Conservation (phyloP, 495 filamentous ascomycete genomes). For the Neurospora intermedia region DNA sequence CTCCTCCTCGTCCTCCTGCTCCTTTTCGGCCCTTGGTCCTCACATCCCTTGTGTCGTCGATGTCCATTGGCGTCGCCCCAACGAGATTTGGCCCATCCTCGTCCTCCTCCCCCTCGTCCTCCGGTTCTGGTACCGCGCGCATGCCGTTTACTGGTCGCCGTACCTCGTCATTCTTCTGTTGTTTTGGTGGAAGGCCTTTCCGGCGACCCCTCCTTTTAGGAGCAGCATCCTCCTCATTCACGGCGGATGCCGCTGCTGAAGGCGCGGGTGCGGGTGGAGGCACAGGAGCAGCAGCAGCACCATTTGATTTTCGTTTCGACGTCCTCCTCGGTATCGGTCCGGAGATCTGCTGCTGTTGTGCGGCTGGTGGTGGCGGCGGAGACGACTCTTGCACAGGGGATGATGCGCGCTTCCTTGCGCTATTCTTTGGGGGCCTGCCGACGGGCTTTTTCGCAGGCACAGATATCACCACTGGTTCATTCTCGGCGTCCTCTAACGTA, state of each 20-base stretch:
- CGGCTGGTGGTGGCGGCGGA: conserved; percentile 11
- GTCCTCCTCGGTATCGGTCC: conserved; percentile 31
- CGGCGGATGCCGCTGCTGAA: not conserved
- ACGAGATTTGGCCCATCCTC: not conserved
- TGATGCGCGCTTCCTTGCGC: conserved; percentile 25
- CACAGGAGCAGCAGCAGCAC: not conserved
- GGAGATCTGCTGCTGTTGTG: conserved; percentile 1
- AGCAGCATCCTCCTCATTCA: conserved; percentile 9
- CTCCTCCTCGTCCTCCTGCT: not conserved
- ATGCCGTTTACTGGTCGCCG: conserved; percentile 2
- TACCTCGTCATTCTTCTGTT: conserved; percentile 11
- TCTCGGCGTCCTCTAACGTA: conserved; percentile 21
- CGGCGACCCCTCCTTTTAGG: conserved; percentile 14
- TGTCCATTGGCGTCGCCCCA: conserved; percentile 15
- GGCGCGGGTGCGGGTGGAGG: conserved; percentile 1
- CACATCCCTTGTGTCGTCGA: not conserved
- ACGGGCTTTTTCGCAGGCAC: conserved; percentile 25
- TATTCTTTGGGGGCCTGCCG: conserved; percentile 33
- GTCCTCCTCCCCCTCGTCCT: conserved; percentile 1
- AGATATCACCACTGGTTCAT: conserved; percentile 29
- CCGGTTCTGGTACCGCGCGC: conserved; percentile 1
- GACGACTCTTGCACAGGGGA: conserved; percentile 17
- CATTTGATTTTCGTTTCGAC: conserved; percentile 26
- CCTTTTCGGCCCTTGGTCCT: conserved; percentile 7
- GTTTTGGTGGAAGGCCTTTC: conserved; percentile 13